phyloP scores from a whole-genome alignment of 805 yeast genomes.

The Candida parachauliodes region DNA sequence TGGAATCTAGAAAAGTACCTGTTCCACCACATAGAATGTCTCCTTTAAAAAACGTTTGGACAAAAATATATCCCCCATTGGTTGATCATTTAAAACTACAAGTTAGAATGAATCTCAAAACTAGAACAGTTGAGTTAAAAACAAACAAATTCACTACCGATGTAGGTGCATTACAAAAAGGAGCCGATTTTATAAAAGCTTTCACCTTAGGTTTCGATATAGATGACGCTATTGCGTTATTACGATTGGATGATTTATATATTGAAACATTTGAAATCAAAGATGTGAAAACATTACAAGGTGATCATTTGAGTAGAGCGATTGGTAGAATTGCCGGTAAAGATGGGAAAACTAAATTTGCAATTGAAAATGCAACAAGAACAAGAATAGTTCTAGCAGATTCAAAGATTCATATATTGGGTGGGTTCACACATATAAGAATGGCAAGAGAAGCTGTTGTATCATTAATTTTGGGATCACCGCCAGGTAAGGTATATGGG shows the following conservation, averaged over 20 bases:
- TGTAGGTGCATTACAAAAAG: slow-evolving; percentile 93
- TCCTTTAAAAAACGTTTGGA: slow-evolving; percentile 87
- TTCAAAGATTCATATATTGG: slow-evolving; percentile 91
- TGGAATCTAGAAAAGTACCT: slow-evolving; percentile 83
- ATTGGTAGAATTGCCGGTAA: slow-evolving; percentile 99
- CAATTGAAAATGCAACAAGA: slow-evolving; percentile 97
- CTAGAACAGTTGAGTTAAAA: slow-evolving; percentile 83
- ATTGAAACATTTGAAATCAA: slow-evolving; percentile 96
- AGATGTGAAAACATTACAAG: slow-evolving; percentile 92
- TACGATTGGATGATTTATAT: slow-evolving; percentile 92
- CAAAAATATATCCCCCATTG: slow-evolving; percentile 90
- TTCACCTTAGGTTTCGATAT: slow-evolving; percentile 95
- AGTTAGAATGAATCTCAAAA: slow-evolving; percentile 89
- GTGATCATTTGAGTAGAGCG: slow-evolving; percentile 97
- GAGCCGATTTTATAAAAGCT: slow-evolving; percentile 95
- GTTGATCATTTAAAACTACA: slow-evolving; percentile 94
- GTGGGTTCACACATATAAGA: slow-evolving; percentile 94
- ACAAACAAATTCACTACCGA: slow-evolving; percentile 83
- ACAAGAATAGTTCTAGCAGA: slow-evolving; percentile 98
- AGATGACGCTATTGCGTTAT: slow-evolving; percentile 92
- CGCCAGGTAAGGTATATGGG: slow-evolving; percentile 98
- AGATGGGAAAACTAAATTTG: slow-evolving; percentile 97
- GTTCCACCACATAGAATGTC: slow-evolving; percentile 98
- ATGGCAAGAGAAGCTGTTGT: slow-evolving; percentile 99
- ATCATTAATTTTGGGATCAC: slow-evolving; percentile 90